These are phyloP conservation scores for Fragaria iinumae DNA, from an alignment of 306 rosid genomes.

Conservation along the genomic window DNA sequence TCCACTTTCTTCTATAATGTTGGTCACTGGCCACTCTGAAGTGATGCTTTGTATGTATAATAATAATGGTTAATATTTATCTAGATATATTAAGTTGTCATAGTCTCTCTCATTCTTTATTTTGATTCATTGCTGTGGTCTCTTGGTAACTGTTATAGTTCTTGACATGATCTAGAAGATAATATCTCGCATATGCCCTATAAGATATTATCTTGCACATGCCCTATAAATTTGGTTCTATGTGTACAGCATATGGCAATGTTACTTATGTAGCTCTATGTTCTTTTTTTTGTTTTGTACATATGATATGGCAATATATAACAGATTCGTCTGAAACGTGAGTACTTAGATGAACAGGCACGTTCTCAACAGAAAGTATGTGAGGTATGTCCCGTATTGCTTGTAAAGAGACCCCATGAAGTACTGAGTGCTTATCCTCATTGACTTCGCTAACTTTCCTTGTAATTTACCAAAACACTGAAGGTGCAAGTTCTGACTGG, in stretches of 20 bases:
- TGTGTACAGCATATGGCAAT: not conserved
- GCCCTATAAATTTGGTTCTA: not conserved
- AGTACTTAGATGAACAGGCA: conserved; percentile 69
- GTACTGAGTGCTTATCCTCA: not conserved
- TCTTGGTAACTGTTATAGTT: not conserved
- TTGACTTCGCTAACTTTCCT: conserved; percentile 1
- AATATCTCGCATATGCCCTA: not conserved
- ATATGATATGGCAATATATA: conserved; percentile 26
- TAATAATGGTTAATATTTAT: not conserved
- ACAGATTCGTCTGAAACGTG: conserved; percentile 94
- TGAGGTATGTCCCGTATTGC: conserved; percentile 44
- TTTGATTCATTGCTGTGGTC: not conserved
- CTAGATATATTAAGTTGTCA: not conserved
- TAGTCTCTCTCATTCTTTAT: not conserved
- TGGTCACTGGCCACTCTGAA: no score
- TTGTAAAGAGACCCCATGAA: conserved; percentile 16
- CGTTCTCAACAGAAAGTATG: conserved; percentile 36
- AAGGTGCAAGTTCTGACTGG: conserved; percentile 59
- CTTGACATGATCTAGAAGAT: conserved; percentile 8
- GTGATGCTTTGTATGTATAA: not conserved
- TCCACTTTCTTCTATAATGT: not conserved
- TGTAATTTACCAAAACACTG: conserved; percentile 12
- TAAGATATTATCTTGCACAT: no score
- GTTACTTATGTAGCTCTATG: conserved; percentile 16
- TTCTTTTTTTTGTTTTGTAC: conserved; percentile 8